phyloP scores from a whole-genome alignment of 2,329 filamentous ascomycete species.

The Monilinia vaccinii-corymbosi region DNA sequence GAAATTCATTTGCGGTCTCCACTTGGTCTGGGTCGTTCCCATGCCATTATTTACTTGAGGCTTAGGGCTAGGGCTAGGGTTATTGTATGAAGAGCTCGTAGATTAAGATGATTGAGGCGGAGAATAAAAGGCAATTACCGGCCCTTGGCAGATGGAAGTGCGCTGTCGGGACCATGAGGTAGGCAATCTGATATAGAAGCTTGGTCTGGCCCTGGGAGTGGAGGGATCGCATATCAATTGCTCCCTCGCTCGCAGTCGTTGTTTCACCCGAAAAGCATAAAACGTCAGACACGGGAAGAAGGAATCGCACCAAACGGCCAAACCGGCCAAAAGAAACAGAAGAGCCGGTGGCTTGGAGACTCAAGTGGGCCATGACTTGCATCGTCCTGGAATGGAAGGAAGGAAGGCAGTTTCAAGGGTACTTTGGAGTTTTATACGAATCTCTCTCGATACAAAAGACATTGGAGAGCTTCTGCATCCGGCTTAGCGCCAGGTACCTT shows the following conservation, averaged over 20 bases:
- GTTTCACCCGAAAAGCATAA: not conserved
- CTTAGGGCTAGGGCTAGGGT: too few species aligned
- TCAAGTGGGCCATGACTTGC: too few species aligned
- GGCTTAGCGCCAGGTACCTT: not conserved
- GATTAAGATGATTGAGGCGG: not conserved
- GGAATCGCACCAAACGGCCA: too few species aligned
- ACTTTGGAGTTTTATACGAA: too few species aligned
- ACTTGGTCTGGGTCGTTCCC: not conserved
- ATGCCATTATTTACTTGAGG: too few species aligned
- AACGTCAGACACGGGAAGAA: too few species aligned
- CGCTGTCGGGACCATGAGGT: not conserved
- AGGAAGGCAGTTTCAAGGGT: too few species aligned
- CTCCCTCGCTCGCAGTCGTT: not conserved
- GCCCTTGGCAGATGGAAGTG: not conserved
- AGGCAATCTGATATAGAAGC: not conserved
- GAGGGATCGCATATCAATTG: not conserved
- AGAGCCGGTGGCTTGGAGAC: too few species aligned
- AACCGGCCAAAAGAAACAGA: too few species aligned
- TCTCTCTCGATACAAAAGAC: too few species aligned
- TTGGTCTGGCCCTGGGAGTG: not conserved
- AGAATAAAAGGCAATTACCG: not conserved
- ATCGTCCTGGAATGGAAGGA: too few species aligned
- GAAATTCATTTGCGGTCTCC: not conserved
- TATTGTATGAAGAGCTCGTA: not conserved
- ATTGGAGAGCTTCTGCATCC: not conserved